Evolutionary conservation across 1,139 yeast species (phyloP).

Genomic region (Pichia norvegensis): DNA sequence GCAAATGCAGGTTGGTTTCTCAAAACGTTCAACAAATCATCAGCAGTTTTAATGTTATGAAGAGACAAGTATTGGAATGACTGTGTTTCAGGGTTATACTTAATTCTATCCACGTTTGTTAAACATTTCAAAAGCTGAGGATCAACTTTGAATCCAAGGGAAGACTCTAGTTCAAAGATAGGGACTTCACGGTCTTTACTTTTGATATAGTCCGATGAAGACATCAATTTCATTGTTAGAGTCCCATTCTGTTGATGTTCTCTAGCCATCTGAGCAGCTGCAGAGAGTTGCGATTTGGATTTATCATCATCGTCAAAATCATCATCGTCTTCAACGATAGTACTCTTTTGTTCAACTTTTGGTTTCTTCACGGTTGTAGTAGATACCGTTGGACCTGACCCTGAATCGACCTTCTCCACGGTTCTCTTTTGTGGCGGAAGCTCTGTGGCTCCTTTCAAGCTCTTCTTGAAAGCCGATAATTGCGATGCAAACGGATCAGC

Average conservation of each 20-base stretch:
- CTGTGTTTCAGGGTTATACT: slow-evolving; percentile 48
- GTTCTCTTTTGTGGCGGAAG: slow-evolving; percentile 11
- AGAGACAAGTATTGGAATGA: slow-evolving; percentile 83
- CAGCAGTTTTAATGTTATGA: slow-evolving; percentile 77
- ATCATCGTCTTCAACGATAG: not conserved
- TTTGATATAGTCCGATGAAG: slow-evolving; percentile 81
- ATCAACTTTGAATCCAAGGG: slow-evolving; percentile 37
- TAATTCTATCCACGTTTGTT: slow-evolving; percentile 67
- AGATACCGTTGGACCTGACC: slow-evolving; percentile 25
- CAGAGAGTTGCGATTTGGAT: not conserved
- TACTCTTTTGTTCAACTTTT: not conserved
- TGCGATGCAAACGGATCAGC: slow-evolving; percentile 38
- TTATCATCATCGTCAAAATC: not conserved
- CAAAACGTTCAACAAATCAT: slow-evolving; percentile 66
- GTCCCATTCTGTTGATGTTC: slow-evolving; percentile 11
- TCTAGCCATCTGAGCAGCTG: slow-evolving; percentile 9
- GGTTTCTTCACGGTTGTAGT: slow-evolving; percentile 14
- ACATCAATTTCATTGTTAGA: slow-evolving; percentile 27
- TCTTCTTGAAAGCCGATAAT: slow-evolving; percentile 52
- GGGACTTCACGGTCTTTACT: slow-evolving; percentile 63
- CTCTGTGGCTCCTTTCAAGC: slow-evolving; percentile 32
- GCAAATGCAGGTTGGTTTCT: slow-evolving; percentile 80
- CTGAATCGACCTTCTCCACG: not conserved
- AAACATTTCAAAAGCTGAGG: slow-evolving; percentile 60
- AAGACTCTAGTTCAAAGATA: slow-evolving; percentile 51